Evolutionary conservation across 306 rosid genomes (phyloP), one percentile per base, ranked within the genome.

Genomic region (Cucumis cinereus): DNA sequence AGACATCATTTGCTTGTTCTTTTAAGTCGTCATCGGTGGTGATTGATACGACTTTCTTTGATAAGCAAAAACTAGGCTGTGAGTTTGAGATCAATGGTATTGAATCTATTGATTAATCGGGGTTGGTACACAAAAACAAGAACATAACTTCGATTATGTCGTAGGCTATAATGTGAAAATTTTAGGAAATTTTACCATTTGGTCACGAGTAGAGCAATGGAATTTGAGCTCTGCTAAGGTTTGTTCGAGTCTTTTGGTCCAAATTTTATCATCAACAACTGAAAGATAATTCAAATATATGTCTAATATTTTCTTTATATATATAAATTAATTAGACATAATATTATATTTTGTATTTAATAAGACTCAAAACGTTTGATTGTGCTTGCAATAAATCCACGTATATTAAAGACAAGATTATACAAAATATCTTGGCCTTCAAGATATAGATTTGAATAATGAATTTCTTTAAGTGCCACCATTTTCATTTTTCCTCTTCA

Each of bases 41-140:
- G 79, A 77, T 74, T 77, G 63, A 70, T 19, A 17, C 82, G 43
- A 77, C 83, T 80, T 90, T 83, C 79, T 87, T 88, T 70, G 86
- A 78, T 86, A 92, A 22, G 92, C 86, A 75, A 92, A 63, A n/a
- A n/a, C n/a, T n/a, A 81, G 90, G 69, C 96, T 89, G 88, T 38
- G 17, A 47, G 26, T 43, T 69, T 69, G 28, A 19, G 54, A 13
- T 68, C 16, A 64, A 68, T 12, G 74, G 11, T 41, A 41, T 22
- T 68, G 54, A 67, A 19, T 16, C 19, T 41, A 41, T 22, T 68
- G 54, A 67, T 36, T 16, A 19, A 66, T 17, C 4, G 45, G 69
- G 43, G 69, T 24, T 30, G 69, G 45, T 33, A 62, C 54, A 38
- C 35, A 43, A 49, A 50, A 50, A 50, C n/a, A 15, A 15, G 55